Evolutionary conservation across 1,284 basidiomycete species (phyloP).

Genomic region (Ganoderma sinense): DNA sequence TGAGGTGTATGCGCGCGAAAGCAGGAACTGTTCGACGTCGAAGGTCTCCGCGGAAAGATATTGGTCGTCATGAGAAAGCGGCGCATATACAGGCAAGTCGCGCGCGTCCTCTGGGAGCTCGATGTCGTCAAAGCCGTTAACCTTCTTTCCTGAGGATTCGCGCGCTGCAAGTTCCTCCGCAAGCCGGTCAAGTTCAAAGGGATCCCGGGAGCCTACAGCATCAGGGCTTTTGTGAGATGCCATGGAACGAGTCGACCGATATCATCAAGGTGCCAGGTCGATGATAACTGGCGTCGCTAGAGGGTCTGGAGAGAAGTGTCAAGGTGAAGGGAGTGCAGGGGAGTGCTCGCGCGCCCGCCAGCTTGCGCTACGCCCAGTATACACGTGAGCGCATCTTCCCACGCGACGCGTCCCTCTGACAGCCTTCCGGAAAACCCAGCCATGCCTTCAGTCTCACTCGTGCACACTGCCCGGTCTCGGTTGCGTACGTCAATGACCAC

Average conservation of each 20-base stretch:
- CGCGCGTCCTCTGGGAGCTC: conserved; percentile 37
- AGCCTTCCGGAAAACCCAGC: neutral
- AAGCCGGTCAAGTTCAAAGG: conserved; percentile 71
- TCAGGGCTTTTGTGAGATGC: conserved; percentile 25
- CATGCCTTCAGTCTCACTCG: neutral
- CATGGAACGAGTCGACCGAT: conserved; percentile 18
- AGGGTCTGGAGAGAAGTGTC: neutral
- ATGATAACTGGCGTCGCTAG: neutral
- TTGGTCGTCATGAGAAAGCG: conserved; percentile 82
- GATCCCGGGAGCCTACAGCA: conserved; percentile 47
- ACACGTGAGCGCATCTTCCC: neutral
- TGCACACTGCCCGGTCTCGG: neutral
- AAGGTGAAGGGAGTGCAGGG: no score
- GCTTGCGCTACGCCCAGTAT: neutral
- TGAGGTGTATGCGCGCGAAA: conserved; percentile 87
- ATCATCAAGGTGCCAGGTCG: neutral
- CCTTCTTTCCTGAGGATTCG: conserved; percentile 45
- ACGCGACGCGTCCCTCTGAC: neutral
- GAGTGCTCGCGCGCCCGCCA: neutral
- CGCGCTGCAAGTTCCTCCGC: conserved; percentile 75
- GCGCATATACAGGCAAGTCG: conserved; percentile 77
- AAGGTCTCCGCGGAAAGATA: conserved; percentile 76
- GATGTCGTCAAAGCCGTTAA: conserved; percentile 24
- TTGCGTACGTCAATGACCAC: neutral
- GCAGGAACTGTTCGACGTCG: conserved; percentile 87